These are phyloP conservation scores for Venturia aucupariae DNA, from an alignment of 2,329 filamentous ascomycete genomes.

Conservation along the genomic window DNA sequence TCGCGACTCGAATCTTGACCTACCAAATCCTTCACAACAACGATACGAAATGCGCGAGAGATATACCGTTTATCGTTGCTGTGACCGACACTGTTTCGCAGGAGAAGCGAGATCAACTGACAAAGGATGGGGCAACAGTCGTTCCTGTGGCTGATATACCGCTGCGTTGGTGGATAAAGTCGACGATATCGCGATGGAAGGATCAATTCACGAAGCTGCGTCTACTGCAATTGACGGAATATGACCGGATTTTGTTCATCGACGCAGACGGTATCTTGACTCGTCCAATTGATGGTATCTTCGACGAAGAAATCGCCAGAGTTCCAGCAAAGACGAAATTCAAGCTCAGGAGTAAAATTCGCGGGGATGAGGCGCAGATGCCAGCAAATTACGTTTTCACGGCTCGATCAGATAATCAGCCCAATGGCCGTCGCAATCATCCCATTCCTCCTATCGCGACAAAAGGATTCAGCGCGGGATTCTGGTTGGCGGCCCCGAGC, in stretches of 20 bases:
- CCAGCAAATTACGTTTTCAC: slow-evolving; percentile 2
- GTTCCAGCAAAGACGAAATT: background rate
- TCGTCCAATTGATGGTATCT: slow-evolving; percentile 11
- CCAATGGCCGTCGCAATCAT: background rate
- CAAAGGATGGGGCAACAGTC: slow-evolving; percentile 12
- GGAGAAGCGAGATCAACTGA: slow-evolving; percentile 5
- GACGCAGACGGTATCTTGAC: slow-evolving; percentile 15
- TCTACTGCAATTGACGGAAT: slow-evolving; percentile 13
- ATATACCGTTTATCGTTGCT: slow-evolving; percentile 15
- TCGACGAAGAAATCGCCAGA: slow-evolving; percentile 6
- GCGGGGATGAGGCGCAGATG: slow-evolving; percentile 2
- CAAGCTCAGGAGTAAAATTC: background rate
- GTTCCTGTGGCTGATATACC: slow-evolving; percentile 11
- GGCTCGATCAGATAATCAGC: slow-evolving; percentile 1
- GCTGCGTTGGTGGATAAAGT: background rate
- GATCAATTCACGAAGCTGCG: slow-evolving; percentile 16
- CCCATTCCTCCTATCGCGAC: background rate
- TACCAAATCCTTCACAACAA: slow-evolving; percentile 15
- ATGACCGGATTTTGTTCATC: slow-evolving; percentile 14
- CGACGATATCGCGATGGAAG: background rate
- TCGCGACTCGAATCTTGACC: slow-evolving; percentile 14
- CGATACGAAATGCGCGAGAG: background rate
- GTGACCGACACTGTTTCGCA: slow-evolving; percentile 11
- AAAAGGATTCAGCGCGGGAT: slow-evolving; percentile 11
- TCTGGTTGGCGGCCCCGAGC: slow-evolving; percentile 12